These are phyloP conservation scores for Phylloporus sp. DNA, from an alignment of 768 basidiomycete genomes.

Conservation along the genomic window DNA sequence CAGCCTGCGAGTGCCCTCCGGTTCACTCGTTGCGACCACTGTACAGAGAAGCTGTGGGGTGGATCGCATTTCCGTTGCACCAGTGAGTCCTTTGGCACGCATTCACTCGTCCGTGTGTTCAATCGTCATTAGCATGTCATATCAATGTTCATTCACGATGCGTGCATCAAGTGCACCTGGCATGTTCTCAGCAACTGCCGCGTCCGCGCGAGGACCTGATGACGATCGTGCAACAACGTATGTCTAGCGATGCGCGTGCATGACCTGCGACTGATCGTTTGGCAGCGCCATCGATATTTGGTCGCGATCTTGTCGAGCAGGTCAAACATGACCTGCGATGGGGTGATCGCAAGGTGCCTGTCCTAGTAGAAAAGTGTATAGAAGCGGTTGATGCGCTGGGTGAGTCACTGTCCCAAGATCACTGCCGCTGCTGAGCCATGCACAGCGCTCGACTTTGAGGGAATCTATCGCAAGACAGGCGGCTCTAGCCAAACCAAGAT, in stretches of 20 bases:
- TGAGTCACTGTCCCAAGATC: slow-evolving; percentile 34
- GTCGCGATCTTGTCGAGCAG: slow-evolving; percentile 83
- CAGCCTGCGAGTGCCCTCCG: slow-evolving; percentile 85
- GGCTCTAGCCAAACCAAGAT: slow-evolving; percentile 88
- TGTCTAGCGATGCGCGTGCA: slow-evolving; percentile 1
- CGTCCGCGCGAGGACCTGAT: slow-evolving; percentile 31
- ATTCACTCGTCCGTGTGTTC: not conserved
- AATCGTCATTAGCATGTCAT: slow-evolving; percentile 59
- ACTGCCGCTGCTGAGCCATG: not conserved
- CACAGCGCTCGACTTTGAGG: slow-evolving; percentile 90
- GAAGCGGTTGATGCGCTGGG: slow-evolving; percentile 86
- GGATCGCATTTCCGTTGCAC: slow-evolving; percentile 91
- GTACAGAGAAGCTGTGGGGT: slow-evolving; percentile 98
- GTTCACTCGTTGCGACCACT: slow-evolving; percentile 91
- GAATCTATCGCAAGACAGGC: slow-evolving; percentile 97
- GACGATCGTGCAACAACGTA: slow-evolving; percentile 20
- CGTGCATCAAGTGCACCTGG: slow-evolving; percentile 56
- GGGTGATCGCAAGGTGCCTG: slow-evolving; percentile 64
- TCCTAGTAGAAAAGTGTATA: slow-evolving; percentile 95
- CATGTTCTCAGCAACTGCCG: slow-evolving; percentile 57
- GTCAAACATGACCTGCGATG: slow-evolving; percentile 61
- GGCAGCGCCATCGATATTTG: slow-evolving; percentile 87
- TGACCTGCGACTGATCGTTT: slow-evolving; percentile 14
- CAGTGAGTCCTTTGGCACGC: slow-evolving; percentile 48
- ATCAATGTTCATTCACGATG: slow-evolving; percentile 89